These are phyloP conservation scores for Sisymbrium irio DNA, from an alignment of 345 rosid genomes.

Conservation along the genomic window DNA sequence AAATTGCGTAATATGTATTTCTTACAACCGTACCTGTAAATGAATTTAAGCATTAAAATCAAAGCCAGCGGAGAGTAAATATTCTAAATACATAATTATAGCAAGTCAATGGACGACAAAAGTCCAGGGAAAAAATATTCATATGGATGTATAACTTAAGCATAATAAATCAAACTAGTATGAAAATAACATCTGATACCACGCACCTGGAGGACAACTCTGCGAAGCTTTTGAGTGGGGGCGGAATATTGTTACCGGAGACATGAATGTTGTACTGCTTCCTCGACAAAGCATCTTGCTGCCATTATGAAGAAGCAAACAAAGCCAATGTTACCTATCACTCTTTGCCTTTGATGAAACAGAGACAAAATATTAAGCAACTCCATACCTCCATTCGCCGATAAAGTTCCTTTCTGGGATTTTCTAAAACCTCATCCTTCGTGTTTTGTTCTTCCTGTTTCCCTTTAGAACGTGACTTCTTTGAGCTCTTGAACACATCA, in stretches of 20 bases:
- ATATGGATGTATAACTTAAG: not conserved
- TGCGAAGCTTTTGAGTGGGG: slow-evolving; percentile 67
- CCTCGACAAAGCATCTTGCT: slow-evolving; percentile 71
- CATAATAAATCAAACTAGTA: not conserved
- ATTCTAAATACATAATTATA: not conserved
- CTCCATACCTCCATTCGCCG: slow-evolving; percentile 64
- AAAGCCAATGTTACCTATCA: not conserved
- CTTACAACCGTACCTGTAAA: slow-evolving; percentile 66
- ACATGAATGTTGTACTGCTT: slow-evolving; percentile 77
- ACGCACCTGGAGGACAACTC: slow-evolving; percentile 68
- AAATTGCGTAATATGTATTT: slow-evolving; percentile 61
- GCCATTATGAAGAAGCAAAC: not conserved
- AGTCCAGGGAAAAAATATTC: not conserved
- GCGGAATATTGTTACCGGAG: slow-evolving; percentile 67
- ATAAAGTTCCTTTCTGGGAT: slow-evolving; percentile 53
- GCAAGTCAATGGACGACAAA: not conserved
- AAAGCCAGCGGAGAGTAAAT: not conserved
- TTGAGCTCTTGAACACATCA: slow-evolving; percentile 65
- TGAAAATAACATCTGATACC: not conserved
- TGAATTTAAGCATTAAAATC: not conserved
- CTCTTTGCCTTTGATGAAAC: slow-evolving; percentile 2
- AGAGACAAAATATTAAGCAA: not conserved
- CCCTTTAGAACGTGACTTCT: slow-evolving; percentile 19
- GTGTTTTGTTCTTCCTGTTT: slow-evolving; percentile 32
- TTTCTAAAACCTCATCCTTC: slow-evolving; percentile 31